Evolutionary conservation across 768 basidiomycete species (phyloP).

Genomic region (Phlebiopsis gigantea): DNA sequence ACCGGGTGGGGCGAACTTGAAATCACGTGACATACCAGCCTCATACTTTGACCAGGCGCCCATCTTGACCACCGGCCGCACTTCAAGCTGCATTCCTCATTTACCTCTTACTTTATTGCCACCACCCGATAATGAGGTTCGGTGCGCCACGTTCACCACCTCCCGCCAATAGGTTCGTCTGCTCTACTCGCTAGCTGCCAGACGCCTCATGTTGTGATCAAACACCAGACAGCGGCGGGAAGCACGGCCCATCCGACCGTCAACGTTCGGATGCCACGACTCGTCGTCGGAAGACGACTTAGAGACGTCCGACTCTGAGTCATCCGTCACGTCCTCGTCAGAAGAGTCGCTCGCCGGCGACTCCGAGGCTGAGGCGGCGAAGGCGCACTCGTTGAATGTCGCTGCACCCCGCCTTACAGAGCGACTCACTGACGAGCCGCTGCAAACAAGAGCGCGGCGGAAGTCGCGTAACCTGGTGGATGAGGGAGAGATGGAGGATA

Average conservation of each 20-base stretch:
- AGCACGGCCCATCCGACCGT: conserved; percentile 24
- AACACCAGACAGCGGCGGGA: not conserved
- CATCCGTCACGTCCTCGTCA: conserved; percentile 26
- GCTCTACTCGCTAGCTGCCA: not conserved
- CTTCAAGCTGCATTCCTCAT: not conserved
- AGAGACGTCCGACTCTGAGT: conserved; percentile 35
- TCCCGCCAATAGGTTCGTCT: conserved; percentile 35
- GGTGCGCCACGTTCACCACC: conserved; percentile 48
- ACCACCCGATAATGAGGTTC: conserved; percentile 40
- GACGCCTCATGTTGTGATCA: conserved; percentile 12
- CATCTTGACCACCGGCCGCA: not conserved
- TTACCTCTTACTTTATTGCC: not conserved
- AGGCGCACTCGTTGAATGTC: conserved; percentile 27
- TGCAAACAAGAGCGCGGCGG: conserved; percentile 21
- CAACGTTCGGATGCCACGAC: conserved; percentile 50
- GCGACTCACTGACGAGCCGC: conserved; percentile 10
- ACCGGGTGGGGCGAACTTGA: not conserved
- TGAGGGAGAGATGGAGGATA: conserved; percentile 36
- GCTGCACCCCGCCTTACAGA: not conserved
- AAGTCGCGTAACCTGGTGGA: conserved; percentile 24
- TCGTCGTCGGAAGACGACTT: conserved; percentile 43
- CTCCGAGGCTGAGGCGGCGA: conserved; percentile 38
- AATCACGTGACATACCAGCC: not conserved
- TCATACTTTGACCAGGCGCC: not conserved
- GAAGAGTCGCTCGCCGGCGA: conserved; percentile 37